These are phyloP conservation scores for Venustampulla echinocandica DNA, from an alignment of 495 filamentous ascomycete species.

Conservation along the genomic window DNA sequence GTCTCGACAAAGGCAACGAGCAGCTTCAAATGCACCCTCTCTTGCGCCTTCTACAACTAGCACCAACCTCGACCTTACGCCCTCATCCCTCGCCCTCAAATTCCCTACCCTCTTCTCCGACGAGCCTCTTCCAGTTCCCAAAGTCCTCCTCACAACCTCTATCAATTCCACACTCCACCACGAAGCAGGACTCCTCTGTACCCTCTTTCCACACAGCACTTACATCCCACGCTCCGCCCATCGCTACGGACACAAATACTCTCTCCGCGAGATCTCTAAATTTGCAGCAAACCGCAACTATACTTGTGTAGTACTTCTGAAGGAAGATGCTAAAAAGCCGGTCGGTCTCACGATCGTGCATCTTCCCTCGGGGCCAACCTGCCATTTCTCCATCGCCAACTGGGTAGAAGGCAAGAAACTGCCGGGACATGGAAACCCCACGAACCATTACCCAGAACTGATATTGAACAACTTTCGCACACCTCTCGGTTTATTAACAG, in stretches of 20 bases:
- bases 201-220: constrained; percentile 74
- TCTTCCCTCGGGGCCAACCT: constrained; percentile 75
- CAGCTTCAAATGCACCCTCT: constrained; percentile 43
- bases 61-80: constrained; percentile 63
- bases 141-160: constrained; percentile 83
- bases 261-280: constrained; percentile 76
- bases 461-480: constrained; percentile 95
- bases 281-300: constrained; percentile 76
- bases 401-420: constrained; percentile 79
- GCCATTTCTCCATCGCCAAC: constrained; percentile 76
- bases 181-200: constrained; percentile 67
- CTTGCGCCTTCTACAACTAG: constrained; percentile 58
- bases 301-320: constrained; percentile 70
- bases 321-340: constrained; percentile 76
- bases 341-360: constrained; percentile 72
- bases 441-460: constrained; percentile 84
- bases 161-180: constrained; percentile 77
- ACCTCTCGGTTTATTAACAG: constrained; percentile 81
- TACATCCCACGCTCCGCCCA: constrained; percentile 83
- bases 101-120: constrained; percentile 77
- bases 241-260: constrained; percentile 74
- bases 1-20: constrained; percentile 19
- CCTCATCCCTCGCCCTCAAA: constrained; percentile 56
- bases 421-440: constrained; percentile 80
- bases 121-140: constrained; percentile 51